Percentiles rank a stretch among this genome's conserved stretches.
Conservation (phyloP, 108 stramenopile genomes). For the Seminavis robusta region DNA sequence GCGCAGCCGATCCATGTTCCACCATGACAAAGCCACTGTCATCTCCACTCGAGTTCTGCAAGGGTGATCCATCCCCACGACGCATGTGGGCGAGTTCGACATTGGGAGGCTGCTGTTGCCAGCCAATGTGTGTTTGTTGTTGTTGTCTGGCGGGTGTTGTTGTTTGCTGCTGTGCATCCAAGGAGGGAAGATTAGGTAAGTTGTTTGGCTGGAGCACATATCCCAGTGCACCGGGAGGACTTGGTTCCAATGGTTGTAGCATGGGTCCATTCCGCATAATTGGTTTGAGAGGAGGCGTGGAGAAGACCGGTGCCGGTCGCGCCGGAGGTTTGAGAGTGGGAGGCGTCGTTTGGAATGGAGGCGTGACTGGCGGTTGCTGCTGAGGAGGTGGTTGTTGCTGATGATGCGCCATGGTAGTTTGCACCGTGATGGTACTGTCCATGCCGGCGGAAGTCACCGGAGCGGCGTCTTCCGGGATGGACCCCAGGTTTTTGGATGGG, state of each 20-base stretch:
- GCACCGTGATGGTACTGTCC: constrained; percentile 48
- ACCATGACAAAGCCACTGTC: constrained; percentile 82
- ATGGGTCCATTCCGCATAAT: constrained; percentile 13
- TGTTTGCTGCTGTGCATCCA: neutral
- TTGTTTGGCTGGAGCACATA: constrained; percentile 3
- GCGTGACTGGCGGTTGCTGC: neutral
- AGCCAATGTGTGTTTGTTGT: neutral
- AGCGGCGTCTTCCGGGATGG: constrained; percentile 76
- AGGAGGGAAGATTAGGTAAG: too few species aligned
- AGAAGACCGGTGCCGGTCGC: neutral
- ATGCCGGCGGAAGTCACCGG: constrained; percentile 16
- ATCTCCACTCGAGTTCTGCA: too few species aligned
- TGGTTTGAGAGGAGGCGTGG: neutral
- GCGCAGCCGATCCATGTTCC: constrained; percentile 43
- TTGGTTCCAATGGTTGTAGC: constrained; percentile 34
- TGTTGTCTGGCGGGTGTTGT: constrained; percentile 3
- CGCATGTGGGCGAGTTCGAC: constrained; percentile 41
- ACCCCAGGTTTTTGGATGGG: constrained; percentile 54
- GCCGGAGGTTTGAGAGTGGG: neutral
- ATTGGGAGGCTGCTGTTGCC: neutral
- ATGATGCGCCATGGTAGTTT: constrained; percentile 23
- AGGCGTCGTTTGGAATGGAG: neutral
- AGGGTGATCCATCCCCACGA: too few species aligned
- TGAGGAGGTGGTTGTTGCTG: constrained; percentile 24
- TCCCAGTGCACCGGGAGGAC: constrained; percentile 21